Evolutionary conservation across 1,284 basidiomycete genomes (phyloP), one percentile per base, ranked within the genome.

Genomic region (Cutaneotrichosporon daszewskae): DNA sequence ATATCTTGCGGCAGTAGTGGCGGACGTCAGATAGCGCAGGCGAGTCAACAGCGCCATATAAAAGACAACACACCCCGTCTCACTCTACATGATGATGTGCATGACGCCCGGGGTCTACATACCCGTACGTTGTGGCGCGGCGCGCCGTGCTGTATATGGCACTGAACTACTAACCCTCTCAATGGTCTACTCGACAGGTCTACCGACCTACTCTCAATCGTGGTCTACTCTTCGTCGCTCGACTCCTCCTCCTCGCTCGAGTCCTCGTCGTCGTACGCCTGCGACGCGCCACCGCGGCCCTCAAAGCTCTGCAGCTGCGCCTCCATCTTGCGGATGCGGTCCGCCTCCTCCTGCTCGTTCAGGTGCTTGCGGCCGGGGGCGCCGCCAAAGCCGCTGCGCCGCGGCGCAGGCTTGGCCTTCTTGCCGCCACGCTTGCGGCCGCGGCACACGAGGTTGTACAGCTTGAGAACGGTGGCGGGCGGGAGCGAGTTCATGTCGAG

Each of bases 401-500:
- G 48, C 17, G 48, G 47, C 37, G 20, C 45, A 24, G 24, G 45
- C 57, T 43, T 49, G 41, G 25, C 43, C 43, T 54, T 64, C 58
- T 54, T 44, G 32, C 40, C 51, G 26, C 55, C 49, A 16, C 51
- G 44, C 37, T 61, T 59, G 24, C 61, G 54, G 16, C 66, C 64
- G 9, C 85, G 80, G 50, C 91, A 78, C 51, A 95, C 92, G 60
- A 87, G 89, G 71, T 92, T 91, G 76, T 95, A 96, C 22, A 96
- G 77, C 72, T 88, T 87, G 44, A 84, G 83, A 37, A 95, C 79
- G 24, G 92, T 90, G 17, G 78, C 71, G 5, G 84, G 75, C 39
- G 91, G 89, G 27, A 96, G 76, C 35, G 82, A 76, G 64, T 96
- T 91, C 57, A 96, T 95, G 71, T 96, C 92, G 34, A 96, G 80